Evolutionary conservation across 1,284 basidiomycete species (phyloP).

Genomic region (Fomitopsis schrenkii): DNA sequence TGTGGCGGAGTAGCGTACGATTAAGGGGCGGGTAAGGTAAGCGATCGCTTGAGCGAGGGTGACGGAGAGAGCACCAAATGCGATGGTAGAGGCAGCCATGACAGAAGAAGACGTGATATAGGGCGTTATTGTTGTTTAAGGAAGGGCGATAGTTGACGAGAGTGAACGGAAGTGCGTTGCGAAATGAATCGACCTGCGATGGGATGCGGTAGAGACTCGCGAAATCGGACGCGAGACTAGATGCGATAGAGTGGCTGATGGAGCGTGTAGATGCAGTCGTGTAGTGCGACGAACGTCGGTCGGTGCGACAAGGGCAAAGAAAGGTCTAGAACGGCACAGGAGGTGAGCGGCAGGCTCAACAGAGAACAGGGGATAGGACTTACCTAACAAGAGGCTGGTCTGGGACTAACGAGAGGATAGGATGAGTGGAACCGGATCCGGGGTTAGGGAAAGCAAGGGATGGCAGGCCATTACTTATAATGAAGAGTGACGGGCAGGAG

Average conservation of each 20-base stretch:
- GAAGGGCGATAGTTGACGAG: slow-evolving; percentile 14
- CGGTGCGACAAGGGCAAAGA: slow-evolving; percentile 20
- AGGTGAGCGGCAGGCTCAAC: slow-evolving; percentile 2
- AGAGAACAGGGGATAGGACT: slow-evolving; percentile 10
- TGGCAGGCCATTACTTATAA: slow-evolving; percentile 28
- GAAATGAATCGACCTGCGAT: slow-evolving; percentile 67
- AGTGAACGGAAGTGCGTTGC: slow-evolving; percentile 13
- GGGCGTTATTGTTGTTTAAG: slow-evolving; percentile 5
- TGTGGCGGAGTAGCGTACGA: slow-evolving; percentile 47
- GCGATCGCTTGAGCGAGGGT: slow-evolving; percentile 68
- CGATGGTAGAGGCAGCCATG: slow-evolving; percentile 37
- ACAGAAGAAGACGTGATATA: slow-evolving; percentile 15
- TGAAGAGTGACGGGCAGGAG: slow-evolving; percentile 9
- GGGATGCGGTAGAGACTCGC: slow-evolving; percentile 23
- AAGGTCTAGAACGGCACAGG: slow-evolving; percentile 13
- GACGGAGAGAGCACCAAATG: slow-evolving; percentile 52
- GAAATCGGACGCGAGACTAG: slow-evolving; percentile 21
- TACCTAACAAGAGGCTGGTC: slow-evolving; percentile 32
- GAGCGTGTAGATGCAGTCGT: slow-evolving; percentile 20
- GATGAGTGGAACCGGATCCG: slow-evolving; percentile 32
- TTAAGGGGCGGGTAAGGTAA: slow-evolving; percentile 64
- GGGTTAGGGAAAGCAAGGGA: slow-evolving; percentile 25
- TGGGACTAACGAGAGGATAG: slow-evolving; percentile 21
- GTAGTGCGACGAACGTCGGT: slow-evolving; percentile 24
- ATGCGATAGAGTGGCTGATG: slow-evolving; percentile 16